Evolutionary conservation across 371 early-diverging fungal genomes (phyloP).

Genomic region (Mortierella sp.): DNA sequence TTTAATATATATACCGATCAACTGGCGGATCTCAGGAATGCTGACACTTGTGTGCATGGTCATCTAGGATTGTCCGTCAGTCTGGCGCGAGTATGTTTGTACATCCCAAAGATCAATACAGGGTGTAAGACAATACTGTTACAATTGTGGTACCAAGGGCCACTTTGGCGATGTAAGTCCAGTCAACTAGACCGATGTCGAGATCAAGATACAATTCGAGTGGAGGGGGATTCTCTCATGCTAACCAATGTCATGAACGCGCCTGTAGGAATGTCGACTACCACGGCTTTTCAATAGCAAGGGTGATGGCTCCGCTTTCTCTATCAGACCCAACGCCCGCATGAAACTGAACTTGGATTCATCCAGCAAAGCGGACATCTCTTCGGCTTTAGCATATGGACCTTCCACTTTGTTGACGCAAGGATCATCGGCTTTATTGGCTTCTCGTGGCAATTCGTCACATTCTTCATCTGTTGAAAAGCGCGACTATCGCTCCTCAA

Average conservation of each 20-base stretch:
- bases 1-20: neutral
- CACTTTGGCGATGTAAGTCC: conserved; percentile 51
- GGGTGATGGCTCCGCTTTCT: neutral
- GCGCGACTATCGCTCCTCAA: no score
- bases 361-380: no score
- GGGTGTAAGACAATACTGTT: conserved; percentile 28
- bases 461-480: neutral
- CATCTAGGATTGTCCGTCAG: conserved; percentile 35
- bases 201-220: no score
- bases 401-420: no score
- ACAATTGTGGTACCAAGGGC: conserved; percentile 36
- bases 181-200: no score
- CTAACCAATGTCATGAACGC: no score
- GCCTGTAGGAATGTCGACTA: neutral
- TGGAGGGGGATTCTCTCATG: no score
- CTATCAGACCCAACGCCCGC: no score
- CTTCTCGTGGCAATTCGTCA: neutral
- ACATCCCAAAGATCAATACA: neutral
- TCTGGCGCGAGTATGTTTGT: conserved; percentile 42
- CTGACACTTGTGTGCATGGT: neutral
- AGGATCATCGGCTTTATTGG: no score
- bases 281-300: neutral
- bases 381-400: no score
- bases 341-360: no score
- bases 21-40: neutral